These are phyloP conservation scores for Mortierella sp. DNA, from an alignment of 371 early-diverging fungal species.

Conservation along the genomic window DNA sequence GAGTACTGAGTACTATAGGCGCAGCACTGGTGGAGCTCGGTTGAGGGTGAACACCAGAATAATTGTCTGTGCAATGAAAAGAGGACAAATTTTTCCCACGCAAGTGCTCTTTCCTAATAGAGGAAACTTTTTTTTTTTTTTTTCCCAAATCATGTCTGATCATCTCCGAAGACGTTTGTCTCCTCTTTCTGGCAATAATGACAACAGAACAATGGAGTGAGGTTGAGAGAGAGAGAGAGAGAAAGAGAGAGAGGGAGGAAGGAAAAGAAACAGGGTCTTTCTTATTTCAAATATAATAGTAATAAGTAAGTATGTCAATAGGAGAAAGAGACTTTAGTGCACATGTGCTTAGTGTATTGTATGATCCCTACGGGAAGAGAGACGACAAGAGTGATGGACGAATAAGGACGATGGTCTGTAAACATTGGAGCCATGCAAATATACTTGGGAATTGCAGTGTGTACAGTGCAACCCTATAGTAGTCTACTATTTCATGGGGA, in stretches of 20 bases:
- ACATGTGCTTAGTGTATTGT: no score
- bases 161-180: neutral
- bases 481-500: neutral
- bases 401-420: neutral
- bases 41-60: no score
- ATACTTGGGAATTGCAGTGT: no score
- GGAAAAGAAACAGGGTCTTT: neutral
- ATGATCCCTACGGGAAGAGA: no score
- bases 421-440: no score
- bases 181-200: conserved; percentile 1
- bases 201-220: neutral
- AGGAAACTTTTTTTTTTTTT: neutral
- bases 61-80: conserved; percentile 4
- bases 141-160: neutral
- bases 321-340: no score
- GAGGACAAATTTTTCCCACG: conserved; percentile 16
- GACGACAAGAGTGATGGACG: neutral
- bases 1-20: neutral
- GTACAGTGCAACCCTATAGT: neutral
- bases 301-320: neutral
- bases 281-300: neutral
- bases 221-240: neutral
- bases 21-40: neutral
- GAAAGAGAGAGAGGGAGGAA: neutral
- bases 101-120: conserved; percentile 1